Base-by-base conservation (phyloP, 805 yeast species). In the Zygotorulaspora florentina region DNA sequence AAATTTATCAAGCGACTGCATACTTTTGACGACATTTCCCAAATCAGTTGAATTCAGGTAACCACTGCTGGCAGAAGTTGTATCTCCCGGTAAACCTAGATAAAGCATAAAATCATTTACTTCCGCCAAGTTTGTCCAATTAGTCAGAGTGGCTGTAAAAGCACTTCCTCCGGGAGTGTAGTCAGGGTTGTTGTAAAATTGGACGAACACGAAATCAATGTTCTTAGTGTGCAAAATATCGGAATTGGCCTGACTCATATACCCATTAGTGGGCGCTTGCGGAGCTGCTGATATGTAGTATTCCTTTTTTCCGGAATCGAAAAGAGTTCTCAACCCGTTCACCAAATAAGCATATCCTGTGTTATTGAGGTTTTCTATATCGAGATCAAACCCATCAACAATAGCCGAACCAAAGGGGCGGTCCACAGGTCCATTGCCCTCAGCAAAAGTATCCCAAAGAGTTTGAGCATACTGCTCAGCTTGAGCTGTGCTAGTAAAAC, bases 351-450 rank as follows among this genome's bases (percentile, higher is more conserved):
- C 76, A 58, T 83, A 85, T n/a, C 96, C 96, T 1, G 71, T 69
- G 40, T 74, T 72, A 46, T 72, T 64, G 49, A 72, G 72, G 61
- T 79, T 76, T 66, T 91, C 98, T 56, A 87, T 80, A 66, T 91
- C 97, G 52, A 90, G 82, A 66, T 91, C 98, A 63, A 89, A 90
- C 13, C 98, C 98, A 66, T 91, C 97, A 39, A 91, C 73, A 20
- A 83, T 65, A 1, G 95, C 72, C 55, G 75, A 78, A 38, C 85
- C 95, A 62, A 88, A 87, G 52, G 84, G 76, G 59, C 78, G 79
- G 54, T 83, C 80, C 27, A 75, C 71, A 35, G 71, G 56, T n/a
- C 70, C 59, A 6, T 77, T 54, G 28, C 87, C 88, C 46, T 72
- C 79, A 51, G 81, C 83, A 57, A 85, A 79, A 42, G 77, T 77